Base-by-base conservation (phyloP, 305 asterid species). In the Euphrasia arctica region DNA sequence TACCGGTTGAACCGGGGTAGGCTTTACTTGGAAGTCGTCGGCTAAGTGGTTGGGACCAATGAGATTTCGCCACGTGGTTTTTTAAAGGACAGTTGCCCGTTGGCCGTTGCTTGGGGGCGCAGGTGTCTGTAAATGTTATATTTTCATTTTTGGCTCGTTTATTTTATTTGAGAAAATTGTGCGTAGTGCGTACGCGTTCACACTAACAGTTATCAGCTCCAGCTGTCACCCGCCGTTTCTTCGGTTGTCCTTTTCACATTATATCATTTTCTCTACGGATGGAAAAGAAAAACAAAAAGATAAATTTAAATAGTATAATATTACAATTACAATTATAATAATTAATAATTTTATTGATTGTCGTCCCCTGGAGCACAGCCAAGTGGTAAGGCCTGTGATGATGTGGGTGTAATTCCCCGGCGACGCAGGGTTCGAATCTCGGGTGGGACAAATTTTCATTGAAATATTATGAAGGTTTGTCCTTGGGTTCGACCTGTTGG, bases 141-240 rank as follows among this genome's bases (percentile, higher is more conserved):
- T 42, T 3, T 41, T 41, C 12, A 11, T 47, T 11, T 11, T 2
- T 11, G 2, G 63, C 62, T 47, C 22, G 36, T 41, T 69, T 36
- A 5, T 36, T 1, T 32, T 64, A 59, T 76, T 80, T 84, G 80
- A 80, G 32, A 43, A 31, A 31, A 58, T 14, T 58, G 32, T 25
- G 42, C 42, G 42, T 8, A 39, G 7, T 0, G 58, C 41, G 0
- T 10, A 29, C 65, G 74, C 77, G 75, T 77, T 79, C 80, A 54
- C 72, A 77, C 74, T 4, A 1, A 2, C 34, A 54, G 58, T 47
- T 10, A 47, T 8, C 2, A 6, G 42, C 1, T 39, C 22, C 15
- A 47, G 52, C 18, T 47, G 52, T 32, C 43, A 14, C 62, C 31
- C 56, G 18, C 1, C 58, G 49, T 58, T 57, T 52, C 63, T 61